Conservation (phyloP, 805 yeast genomes). For the Cyberlindnera saturnus region DNA sequence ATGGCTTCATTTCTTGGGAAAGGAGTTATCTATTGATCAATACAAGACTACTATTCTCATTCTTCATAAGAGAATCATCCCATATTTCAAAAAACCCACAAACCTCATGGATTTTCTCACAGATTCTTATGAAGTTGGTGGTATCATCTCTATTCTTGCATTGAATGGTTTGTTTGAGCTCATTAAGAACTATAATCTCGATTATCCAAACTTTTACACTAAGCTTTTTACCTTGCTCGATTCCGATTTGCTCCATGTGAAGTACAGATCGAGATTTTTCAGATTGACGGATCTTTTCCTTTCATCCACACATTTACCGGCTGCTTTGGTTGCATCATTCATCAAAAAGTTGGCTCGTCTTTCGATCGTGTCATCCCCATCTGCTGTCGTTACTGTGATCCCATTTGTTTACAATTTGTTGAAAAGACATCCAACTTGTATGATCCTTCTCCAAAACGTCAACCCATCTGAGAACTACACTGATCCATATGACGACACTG, state of each 20-base stretch:
- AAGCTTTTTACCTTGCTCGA: constrained; percentile 80
- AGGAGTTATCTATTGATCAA: constrained; percentile 42
- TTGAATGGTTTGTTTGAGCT: constrained; percentile 83
- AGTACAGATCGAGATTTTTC: constrained; percentile 81
- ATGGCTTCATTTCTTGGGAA: constrained; percentile 53
- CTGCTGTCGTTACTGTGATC: constrained; percentile 78
- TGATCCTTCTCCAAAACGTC: constrained; percentile 68
- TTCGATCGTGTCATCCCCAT: constrained; percentile 72
- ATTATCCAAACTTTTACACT: constrained; percentile 83
- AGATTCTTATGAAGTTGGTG: constrained; percentile 65
- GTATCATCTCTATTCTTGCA: constrained; percentile 67
- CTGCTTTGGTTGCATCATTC: constrained; percentile 80
- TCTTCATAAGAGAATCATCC: constrained; percentile 80
- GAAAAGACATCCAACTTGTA: constrained; percentile 91
- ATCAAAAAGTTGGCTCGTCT: constrained; percentile 77
- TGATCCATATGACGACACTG: constrained; percentile 66
- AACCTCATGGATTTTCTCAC: constrained; percentile 90
- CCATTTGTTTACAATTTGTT: constrained; percentile 90
- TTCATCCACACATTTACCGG: constrained; percentile 81
- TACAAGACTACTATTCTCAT: constrained; percentile 64
- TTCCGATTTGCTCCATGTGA: constrained; percentile 66
- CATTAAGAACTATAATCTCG: constrained; percentile 76
- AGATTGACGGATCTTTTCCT: constrained; percentile 81
- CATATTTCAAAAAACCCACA: constrained; percentile 73
- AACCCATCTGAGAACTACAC: constrained; percentile 26